Base-by-base conservation (phyloP, 1,139 yeast species). In the Oligophagozyma castellii region DNA sequence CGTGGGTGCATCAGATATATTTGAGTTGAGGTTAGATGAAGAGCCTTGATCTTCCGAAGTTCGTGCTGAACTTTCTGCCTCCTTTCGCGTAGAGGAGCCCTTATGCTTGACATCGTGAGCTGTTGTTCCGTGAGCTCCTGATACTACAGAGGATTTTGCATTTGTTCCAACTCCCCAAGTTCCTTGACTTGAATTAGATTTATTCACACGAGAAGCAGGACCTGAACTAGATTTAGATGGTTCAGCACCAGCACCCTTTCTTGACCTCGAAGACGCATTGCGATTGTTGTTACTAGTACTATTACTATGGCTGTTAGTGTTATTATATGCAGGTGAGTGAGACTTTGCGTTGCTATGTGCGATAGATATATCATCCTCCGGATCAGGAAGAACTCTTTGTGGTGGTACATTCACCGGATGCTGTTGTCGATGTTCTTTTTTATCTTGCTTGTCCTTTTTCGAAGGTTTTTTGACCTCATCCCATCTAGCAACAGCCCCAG, bases 401-500 rank as follows among this genome's bases (percentile, higher is more conserved):
- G 26, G 14, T 5, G 27, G 16, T 19, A 18, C 8, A 22, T 19
- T 35, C 26, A 30, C 29, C 32, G 24, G 37, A 32, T 30, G 36
- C n/a, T n/a, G n/a, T 24, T 38, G 43, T 34, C 34, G 20, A 35
- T 40, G 43, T 28, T 53, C 51, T 30, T 53, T 47, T 26, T 35
- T 41, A 19, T 40, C 41, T 38, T 53, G 51, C 45, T 57, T 63
- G 37, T 59, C 68, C 48, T 58, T 59, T 41, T 63, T 57, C 2
- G 59, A 48, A 38, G 69, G 69, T 53, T 66, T 68, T 52, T 69
- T 70, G 31, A 70, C 76, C 46, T 70, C 73, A 40, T 70, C 76
- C 73, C 76, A 70, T 48, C 67, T 68, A 33, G 64, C 55, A 19
- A 67, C 73, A 49, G 55, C 65, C 42, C 92, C 94, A 40, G 83